Base-by-base conservation (phyloP, 805 yeast genomes). In the Zygosaccharomyces pseudorouxii region DNA sequence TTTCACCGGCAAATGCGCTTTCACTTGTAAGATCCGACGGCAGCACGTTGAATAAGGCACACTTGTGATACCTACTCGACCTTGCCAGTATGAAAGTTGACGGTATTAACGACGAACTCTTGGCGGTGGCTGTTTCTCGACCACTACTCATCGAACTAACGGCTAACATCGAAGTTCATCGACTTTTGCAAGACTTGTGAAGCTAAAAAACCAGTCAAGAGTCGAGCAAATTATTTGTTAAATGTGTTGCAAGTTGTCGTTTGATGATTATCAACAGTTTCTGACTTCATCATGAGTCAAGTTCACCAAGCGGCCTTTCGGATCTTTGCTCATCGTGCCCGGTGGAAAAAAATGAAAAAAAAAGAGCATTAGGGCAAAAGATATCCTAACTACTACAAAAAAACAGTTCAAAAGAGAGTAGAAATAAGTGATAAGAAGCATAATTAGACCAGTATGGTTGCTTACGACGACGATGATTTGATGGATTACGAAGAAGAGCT, bases 401-500 rank as follows among this genome's bases (percentile, higher is more conserved):
- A n/a, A n/a, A n/a, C 8, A 12, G 3, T 6, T 16, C n/a, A 30
- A 12, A 14, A 5, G 14, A 14, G 19, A 3, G 7, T 3, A 33
- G 9, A 22, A 10, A 22, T 19, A 38, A 23, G 27, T 9, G 10
- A 22, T 38, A 38, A 9, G n/a, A 10, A 12, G 16, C 3, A n/a
- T 23, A n/a, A n/a, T 27, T 19, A 12, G 11, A 41, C 8, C 37
- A 29, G 9, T 23, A 59, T 59, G 64, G 47, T 56, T 1, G 43
- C 46, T 7, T 60, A 60, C 27, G 56, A 52, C 28, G 58, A 53
- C 37, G 58, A 57, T 33, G 65, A 61, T 51, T 14, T 42, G 19
- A 42, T 45, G 16, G 58, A 58, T 39, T 61, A 61, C 37, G 66
- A 60, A 14, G 69, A 68, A 22, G 67, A 65, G 18, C 58, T 67